Base-by-base conservation (phyloP, 2,329 filamentous ascomycete species). In the Parastagonospora nodorum region DNA sequence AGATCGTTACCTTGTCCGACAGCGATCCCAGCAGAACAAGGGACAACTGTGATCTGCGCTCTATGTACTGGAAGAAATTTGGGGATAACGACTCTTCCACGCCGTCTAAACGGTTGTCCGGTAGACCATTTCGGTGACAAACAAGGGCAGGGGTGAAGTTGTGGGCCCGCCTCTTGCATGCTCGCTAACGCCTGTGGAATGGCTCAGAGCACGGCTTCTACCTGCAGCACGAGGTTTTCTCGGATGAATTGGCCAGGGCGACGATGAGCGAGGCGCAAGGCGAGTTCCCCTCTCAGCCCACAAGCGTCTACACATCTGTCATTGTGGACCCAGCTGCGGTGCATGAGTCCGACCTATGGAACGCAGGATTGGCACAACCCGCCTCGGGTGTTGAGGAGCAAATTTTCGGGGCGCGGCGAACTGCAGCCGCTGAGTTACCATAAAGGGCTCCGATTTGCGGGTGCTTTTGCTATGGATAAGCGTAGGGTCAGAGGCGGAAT, bases 131-230 rank as follows among this genome's bases (percentile, higher is more conserved):
- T 54, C 47, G 57, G 61, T 53, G 56, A 58, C 41, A 42, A 40
- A 47, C 48, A 55, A 51, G 48, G 57, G 48, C 57, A 60, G 57
- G 61, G 61, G 56, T 55, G 15, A 31, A 40, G 44, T 52, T 53
- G 50, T 37, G 51, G 55, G 51, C 48, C 51, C 48, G 55, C 35
- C 45, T 41, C 37, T 40, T 35, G 29, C 45, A 47, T 29, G 9
- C 30, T 63, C 57, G 61, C 61, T 59, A 61, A 58, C 50, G 57
- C 53, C 47, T 52, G 60, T 50, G 49, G 55, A 44, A 50, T 48
- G 47, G 50, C 54, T n/a, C 36, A 61, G 45, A 53, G 58, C 50
- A 50, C 54, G 56, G 49, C 53, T 53, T 55, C 49, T 48, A 48
- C 45, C 45, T 56, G 53, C 55, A 53, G 50, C 55, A 58, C 55